Percentiles rank a stretch among this genome's conserved stretches.
phyloP scores from a whole-genome alignment of 2,329 filamentous ascomycete genomes.

The Epichloe elymi region DNA sequence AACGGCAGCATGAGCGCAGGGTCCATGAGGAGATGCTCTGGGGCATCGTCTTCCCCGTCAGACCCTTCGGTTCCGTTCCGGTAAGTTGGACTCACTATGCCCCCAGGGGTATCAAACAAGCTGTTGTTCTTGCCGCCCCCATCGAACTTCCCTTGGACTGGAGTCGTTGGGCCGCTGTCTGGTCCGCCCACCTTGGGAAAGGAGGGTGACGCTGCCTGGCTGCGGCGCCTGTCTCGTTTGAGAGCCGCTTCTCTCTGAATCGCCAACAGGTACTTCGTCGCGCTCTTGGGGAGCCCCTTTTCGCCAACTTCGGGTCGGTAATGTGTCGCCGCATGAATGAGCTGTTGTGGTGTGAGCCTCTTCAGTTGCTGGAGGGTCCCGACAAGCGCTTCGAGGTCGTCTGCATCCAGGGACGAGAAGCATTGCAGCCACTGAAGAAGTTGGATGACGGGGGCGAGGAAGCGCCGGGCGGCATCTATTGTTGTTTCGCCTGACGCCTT shows the following conservation, averaged over 20 bases:
- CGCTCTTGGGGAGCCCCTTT: constrained; percentile 78
- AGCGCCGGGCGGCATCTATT: constrained; percentile 67
- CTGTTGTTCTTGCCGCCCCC: constrained; percentile 13
- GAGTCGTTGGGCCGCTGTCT: constrained; percentile 32
- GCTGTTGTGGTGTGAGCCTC: constrained; percentile 69
- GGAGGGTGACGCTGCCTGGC: constrained; percentile 31
- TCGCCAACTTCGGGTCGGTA: constrained; percentile 94
- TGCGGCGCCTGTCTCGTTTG: constrained; percentile 41
- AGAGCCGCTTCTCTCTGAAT: constrained; percentile 62
- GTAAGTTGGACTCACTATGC: constrained; percentile 27
- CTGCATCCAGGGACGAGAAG: constrained; percentile 76
- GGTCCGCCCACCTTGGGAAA: constrained; percentile 17
- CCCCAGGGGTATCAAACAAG: constrained; percentile 29
- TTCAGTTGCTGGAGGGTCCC: constrained; percentile 84
- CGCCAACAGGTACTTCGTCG: constrained; percentile 71
- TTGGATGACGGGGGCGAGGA: constrained; percentile 84
- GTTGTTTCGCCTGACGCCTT: constrained; percentile 76
- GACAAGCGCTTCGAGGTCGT: constrained; percentile 79
- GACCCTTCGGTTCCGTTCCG: constrained; percentile 19
- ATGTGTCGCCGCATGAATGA: constrained; percentile 83
- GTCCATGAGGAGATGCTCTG: constrained; percentile 68
- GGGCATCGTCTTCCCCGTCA: constrained; percentile 51
- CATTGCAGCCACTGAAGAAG: constrained; percentile 95
- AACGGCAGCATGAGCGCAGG: constrained; percentile 90
- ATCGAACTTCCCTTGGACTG: constrained; percentile 26